Evolutionary conservation across 2,329 filamentous ascomycete species (phyloP), one percentile per base, ranked within the genome.

Genomic region (Paracorniculantispora psalliotae): DNA sequence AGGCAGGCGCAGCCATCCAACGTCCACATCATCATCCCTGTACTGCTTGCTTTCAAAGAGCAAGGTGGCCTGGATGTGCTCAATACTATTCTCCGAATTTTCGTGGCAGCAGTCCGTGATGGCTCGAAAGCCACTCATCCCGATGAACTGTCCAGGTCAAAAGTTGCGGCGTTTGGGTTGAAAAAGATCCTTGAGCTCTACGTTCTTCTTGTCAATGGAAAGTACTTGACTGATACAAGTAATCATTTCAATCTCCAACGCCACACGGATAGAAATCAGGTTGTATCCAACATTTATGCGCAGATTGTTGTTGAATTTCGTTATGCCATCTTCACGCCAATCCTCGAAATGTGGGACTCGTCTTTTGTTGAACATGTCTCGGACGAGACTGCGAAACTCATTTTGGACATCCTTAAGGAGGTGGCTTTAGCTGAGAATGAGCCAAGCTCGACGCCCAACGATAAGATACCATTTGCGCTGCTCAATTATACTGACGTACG

Each of bases 251-350:
- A 72, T 56, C 70, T 83, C 21, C 69, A 72, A 48, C 68, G 72
- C n/a, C 71, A 72, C n/a, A 65, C 66, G 5, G 78, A 80, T 17
- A 73, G 79, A 44, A 73, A 73, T 2, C 71, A 71, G 43, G 71
- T 71, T 13, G 75, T 75, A 25, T 65, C 71, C 2, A 73, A 75
- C 23, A 68, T 78, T 10, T 81, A 86, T 15, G 79, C 84, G 1
- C 93, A 97, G 66, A 89, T 97, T 58, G 77, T 97, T 15, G 86
- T 97, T 6, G 93, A 97, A 70, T 75, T 97, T 44, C 88, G 94
- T 44, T 85, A 89, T 74, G 84, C 87, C 26, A 84, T 97, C 26
- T 76, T 97, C 15, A 90, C 92, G 0, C 84, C 88, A 48, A 82
- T 94, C 43, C 82, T 83, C 59, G 82, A 87, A 49, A 82, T 97